Conservation (phyloP, 2,329 filamentous ascomycete genomes). For the Apiospora hydei region DNA sequence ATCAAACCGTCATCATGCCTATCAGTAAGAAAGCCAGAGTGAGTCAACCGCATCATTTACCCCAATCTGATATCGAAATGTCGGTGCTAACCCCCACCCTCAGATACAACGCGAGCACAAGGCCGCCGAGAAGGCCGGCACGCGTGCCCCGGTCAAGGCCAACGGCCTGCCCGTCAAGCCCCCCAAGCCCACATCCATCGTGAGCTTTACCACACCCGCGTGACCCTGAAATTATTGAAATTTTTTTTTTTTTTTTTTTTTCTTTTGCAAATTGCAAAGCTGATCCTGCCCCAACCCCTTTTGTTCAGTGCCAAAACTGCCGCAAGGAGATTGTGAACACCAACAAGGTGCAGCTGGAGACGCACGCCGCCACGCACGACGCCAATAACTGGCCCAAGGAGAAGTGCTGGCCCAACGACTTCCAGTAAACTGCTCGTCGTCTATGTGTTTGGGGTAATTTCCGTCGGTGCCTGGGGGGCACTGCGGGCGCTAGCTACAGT, state of each 20-base stretch:
- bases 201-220: slow-evolving; percentile 38
- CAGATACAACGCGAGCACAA: slow-evolving; percentile 63
- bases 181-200: slow-evolving; percentile 58
- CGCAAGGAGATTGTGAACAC: slow-evolving; percentile 59
- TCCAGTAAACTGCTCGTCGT: slow-evolving; percentile 31
- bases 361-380: slow-evolving; percentile 60
- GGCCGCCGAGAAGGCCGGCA: slow-evolving; percentile 61
- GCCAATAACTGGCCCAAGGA: slow-evolving; percentile 60
- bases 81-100: slow-evolving; percentile 20
- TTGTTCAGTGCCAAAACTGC: slow-evolving; percentile 55
- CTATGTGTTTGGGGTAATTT: background rate
- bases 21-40: slow-evolving; percentile 31
- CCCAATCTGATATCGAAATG: background rate
- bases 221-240: background rate
- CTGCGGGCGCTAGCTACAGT: background rate
- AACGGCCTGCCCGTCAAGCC: slow-evolving; percentile 63
- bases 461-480: no score
- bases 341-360: slow-evolving; percentile 58
- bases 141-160: slow-evolving; percentile 59
- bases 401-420: slow-evolving; percentile 65
- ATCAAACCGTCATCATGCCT: slow-evolving; percentile 25
- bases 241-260: no score
- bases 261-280: slow-evolving; percentile 31
- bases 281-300: background rate
- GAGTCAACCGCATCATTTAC: background rate